Percentiles rank a stretch among this genome's conserved stretches.
These are phyloP conservation scores for Fusarium sp. DNA, from an alignment of 2,329 filamentous ascomycete genomes.

Conservation along the genomic window DNA sequence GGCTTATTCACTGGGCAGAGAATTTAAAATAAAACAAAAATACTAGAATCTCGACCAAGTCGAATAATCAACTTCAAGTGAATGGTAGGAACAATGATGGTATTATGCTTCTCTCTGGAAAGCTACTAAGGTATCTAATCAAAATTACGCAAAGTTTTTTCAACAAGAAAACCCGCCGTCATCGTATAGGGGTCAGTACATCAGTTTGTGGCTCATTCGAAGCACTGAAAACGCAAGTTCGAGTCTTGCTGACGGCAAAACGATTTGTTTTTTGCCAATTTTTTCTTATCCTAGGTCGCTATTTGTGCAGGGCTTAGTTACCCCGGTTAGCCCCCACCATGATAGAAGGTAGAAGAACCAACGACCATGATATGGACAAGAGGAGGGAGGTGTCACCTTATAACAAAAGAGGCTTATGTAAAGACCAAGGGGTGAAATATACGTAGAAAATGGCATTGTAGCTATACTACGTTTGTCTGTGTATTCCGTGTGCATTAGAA, in stretches of 20 bases:
- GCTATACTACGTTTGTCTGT: too few species aligned
- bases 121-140: neutral
- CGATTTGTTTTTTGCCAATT: constrained; percentile 14
- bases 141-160: rapidly evolving
- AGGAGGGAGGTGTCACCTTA: neutral
- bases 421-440: too few species aligned
- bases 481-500: too few species aligned
- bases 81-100: neutral
- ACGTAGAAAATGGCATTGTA: too few species aligned
- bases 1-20: too few species aligned
- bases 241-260: constrained; percentile 45
- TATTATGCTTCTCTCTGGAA: neutral
- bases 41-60: neutral
- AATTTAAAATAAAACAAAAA: too few species aligned
- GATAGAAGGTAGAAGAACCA: neutral
- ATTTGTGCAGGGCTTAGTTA: constrained; percentile 13
- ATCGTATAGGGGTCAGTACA: constrained; percentile 46
- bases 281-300: neutral
- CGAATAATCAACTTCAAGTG: neutral
- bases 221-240: constrained; percentile 47
- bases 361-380: neutral
- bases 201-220: constrained; percentile 42
- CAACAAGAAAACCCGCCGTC: constrained; percentile 31
- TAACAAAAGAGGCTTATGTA: too few species aligned
- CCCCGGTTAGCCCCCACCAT: constrained; percentile 14